Conservation (phyloP, 2,329 filamentous ascomycete genomes). For the Clonostachys rhizophaga region DNA sequence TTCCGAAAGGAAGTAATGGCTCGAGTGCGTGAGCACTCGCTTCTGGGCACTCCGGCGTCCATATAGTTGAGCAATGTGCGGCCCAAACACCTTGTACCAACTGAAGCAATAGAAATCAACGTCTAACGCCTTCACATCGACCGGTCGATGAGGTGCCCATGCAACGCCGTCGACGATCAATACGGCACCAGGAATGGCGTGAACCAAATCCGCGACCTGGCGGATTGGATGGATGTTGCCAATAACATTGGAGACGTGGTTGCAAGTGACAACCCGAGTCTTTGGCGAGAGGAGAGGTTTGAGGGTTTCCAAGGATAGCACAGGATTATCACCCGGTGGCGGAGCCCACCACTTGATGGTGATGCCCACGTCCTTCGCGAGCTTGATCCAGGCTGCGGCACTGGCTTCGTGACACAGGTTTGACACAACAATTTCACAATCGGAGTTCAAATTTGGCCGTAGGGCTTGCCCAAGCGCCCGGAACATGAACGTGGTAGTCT, state of each 20-base stretch:
- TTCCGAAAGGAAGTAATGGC: conserved; percentile 65
- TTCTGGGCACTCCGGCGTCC: conserved; percentile 52
- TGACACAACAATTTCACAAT: conserved; percentile 67
- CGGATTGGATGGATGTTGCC: conserved; percentile 64
- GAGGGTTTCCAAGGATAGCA: conserved; percentile 53
- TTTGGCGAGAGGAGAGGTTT: conserved; percentile 52
- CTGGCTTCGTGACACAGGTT: conserved; percentile 76
- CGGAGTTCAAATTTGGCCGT: conserved; percentile 33
- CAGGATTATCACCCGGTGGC: conserved; percentile 43
- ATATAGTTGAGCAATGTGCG: conserved; percentile 69
- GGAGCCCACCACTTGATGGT: conserved; percentile 68
- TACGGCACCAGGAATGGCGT: conserved; percentile 40
- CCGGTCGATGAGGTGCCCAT: conserved; percentile 65
- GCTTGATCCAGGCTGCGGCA: conserved; percentile 66
- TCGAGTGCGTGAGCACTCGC: conserved; percentile 37
- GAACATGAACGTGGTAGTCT: conserved; percentile 72
- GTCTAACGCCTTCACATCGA: conserved; percentile 64
- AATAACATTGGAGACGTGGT: conserved; percentile 70
- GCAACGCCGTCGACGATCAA: conserved; percentile 74
- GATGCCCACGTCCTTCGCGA: conserved; percentile 57
- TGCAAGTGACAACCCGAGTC: conserved; percentile 68
- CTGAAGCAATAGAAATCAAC: conserved; percentile 76
- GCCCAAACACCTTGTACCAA: conserved; percentile 82
- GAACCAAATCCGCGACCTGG: conserved; percentile 48
- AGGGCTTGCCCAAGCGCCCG: conserved; percentile 62